A percentile compares a stretch with the other conserved stretches of the same genome.
phyloP scores from a whole-genome alignment of 495 filamentous ascomycete species.

The Penicillium arizonense region DNA sequence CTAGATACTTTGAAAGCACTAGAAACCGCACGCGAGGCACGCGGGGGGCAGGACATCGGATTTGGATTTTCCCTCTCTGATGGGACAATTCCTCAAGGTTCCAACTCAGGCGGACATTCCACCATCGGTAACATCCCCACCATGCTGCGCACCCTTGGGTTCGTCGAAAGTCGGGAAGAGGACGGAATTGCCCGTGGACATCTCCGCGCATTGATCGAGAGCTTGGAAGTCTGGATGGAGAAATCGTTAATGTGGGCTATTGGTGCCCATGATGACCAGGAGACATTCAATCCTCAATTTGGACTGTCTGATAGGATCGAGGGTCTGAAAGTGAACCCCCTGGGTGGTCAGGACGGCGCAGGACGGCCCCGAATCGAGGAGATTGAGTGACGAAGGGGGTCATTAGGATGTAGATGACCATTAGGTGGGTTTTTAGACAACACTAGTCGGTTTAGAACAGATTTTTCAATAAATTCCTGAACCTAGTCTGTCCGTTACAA shows the following conservation, averaged over 20 bases:
- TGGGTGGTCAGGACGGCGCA: slow-evolving; percentile 29
- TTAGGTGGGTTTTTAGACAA: too few relatives aligned
- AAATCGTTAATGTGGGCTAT: slow-evolving; percentile 49
- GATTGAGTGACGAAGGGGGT: slow-evolving; percentile 39
- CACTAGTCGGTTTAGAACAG: too few relatives aligned
- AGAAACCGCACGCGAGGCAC: slow-evolving; percentile 51
- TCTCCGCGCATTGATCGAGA: slow-evolving; percentile 67
- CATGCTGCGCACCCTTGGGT: slow-evolving; percentile 61
- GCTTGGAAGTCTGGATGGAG: slow-evolving; percentile 68
- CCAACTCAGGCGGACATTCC: slow-evolving; percentile 10
- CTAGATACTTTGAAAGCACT: slow-evolving; percentile 65
- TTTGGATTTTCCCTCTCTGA: slow-evolving; percentile 59
- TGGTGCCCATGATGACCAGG: slow-evolving; percentile 21
- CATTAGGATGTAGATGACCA: too few relatives aligned
- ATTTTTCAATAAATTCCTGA: too few relatives aligned
- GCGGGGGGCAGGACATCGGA: slow-evolving; percentile 46
- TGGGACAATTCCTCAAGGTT: slow-evolving; percentile 4
- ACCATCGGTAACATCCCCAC: slow-evolving; percentile 55
- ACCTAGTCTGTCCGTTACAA: too few relatives aligned
- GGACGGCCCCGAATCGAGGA: slow-evolving; percentile 50
- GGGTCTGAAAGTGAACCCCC: slow-evolving; percentile 35
- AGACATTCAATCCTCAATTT: slow-evolving; percentile 19
- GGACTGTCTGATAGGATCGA: slow-evolving; percentile 39
- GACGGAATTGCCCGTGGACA: slow-evolving; percentile 75
- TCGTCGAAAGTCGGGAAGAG: slow-evolving; percentile 64